Evolutionary conservation across 2,329 filamentous ascomycete genomes (phyloP).

Genomic region (Aureobasidium sp.): DNA sequence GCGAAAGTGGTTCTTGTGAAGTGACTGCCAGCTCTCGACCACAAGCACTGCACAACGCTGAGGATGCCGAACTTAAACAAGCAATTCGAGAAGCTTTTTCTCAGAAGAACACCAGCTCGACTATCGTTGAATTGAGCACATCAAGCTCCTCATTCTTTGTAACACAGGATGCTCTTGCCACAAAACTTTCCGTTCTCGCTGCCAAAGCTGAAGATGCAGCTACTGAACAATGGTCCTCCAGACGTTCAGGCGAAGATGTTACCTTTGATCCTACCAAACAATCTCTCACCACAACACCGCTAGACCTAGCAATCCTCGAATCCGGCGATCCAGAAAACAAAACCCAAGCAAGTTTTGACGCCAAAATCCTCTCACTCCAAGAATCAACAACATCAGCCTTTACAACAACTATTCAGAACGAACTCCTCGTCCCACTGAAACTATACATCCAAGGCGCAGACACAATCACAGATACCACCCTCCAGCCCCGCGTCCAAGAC

Average conservation of each 20-base stretch:
- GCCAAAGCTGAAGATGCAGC: neutral
- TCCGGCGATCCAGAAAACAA: neutral
- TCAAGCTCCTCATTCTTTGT: neutral
- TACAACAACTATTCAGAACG: constrained; percentile 11
- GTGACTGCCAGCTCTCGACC: neutral
- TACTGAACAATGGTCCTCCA: neutral
- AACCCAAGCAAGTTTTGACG: neutral
- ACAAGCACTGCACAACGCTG: neutral
- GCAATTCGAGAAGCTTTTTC: neutral
- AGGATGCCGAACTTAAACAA: neutral
- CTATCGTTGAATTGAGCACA: neutral
- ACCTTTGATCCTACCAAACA: neutral
- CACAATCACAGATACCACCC: constrained; percentile 18
- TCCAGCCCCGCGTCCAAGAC: constrained; percentile 16
- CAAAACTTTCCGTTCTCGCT: neutral
- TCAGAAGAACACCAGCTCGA: neutral
- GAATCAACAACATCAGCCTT: neutral
- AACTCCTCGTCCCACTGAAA: constrained; percentile 20
- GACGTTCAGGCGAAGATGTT: neutral
- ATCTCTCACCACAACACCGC: neutral
- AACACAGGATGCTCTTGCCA: neutral
- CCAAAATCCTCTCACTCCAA: neutral
- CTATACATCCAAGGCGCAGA: constrained; percentile 21
- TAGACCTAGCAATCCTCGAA: neutral
- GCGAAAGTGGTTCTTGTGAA: neutral